Base-by-base conservation (phyloP, 2,329 filamentous ascomycete species). In the Nannizziopsis arthrosporioides region DNA sequence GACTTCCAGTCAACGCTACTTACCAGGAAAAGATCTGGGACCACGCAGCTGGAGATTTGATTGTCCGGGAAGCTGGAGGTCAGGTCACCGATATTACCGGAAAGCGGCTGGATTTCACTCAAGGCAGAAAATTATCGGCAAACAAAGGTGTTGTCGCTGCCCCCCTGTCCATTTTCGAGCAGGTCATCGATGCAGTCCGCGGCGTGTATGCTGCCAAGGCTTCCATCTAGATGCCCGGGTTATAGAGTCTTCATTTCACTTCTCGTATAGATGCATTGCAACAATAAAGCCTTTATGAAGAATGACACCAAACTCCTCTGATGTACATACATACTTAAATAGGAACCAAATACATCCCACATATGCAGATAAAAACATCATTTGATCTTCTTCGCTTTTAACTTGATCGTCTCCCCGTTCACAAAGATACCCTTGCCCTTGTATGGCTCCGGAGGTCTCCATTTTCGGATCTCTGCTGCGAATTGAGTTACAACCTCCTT, bases 21-120 rank as follows among this genome's bases (percentile, higher is more conserved):
- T 98, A 98, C 70, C 81, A 94, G 65, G 92, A 98, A 75, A 98
- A 98, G 78, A 98, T 98, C 57, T 98, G 92, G 92, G 92, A 98
- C 63, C 92, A 98, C 66, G 92, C 92, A 14, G 92, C 90, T 10
- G 92, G 92, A 36, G 89, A 94, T 60, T 70, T 98, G 51, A 89
- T 98, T 56, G 92, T 96, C 36, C 77, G 89, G 49, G 93, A 98
- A 69, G 88, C 92, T 2, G 92, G 92, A 44, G 93, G 92, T 42
- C 74, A 84, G 60, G 90, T 98, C 47, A 93, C 88, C 1, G 93
- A 98, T 67, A 83, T 88, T 36, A 75, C 83, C 53, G 92, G 93
- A 58, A 85, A 85, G 63, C 75, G 80, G 52, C 73, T 98, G 50
- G 84, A 98, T 66, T 98, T 98, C 66, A 79, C 80, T 59, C 77